phyloP scores from a whole-genome alignment of 164 flowering plant genomes.

The Piper longum region DNA sequence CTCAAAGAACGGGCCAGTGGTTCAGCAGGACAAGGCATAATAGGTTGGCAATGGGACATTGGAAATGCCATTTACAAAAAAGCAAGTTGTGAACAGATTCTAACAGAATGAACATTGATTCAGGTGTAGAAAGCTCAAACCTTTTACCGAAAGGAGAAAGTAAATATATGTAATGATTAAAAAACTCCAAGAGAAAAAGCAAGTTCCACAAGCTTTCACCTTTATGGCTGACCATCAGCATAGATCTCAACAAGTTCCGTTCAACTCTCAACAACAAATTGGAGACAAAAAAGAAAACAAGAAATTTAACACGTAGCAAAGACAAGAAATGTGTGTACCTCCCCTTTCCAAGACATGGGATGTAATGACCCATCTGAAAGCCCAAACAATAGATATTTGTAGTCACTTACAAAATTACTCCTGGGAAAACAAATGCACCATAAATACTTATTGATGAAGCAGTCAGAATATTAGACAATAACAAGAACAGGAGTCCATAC shows the following conservation, averaged over 20 bases:
- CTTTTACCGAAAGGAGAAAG: neutral
- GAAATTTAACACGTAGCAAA: neutral
- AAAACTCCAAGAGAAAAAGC: neutral
- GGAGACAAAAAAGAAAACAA: neutral
- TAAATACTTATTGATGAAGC: neutral
- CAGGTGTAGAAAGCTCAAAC: neutral
- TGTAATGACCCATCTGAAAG: slow-evolving; percentile 79
- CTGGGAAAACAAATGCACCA: slow-evolving; percentile 22
- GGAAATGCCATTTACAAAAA: neutral
- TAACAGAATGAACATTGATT: neutral
- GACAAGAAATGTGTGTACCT: slow-evolving; percentile 34
- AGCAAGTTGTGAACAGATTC: neutral
- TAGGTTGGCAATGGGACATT: neutral
- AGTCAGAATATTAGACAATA: neutral
- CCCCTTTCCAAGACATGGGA: slow-evolving; percentile 92
- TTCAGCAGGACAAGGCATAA: neutral
- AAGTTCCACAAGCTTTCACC: neutral
- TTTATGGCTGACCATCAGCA: neutral
- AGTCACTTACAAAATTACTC: slow-evolving; percentile 88
- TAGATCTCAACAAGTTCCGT: neutral
- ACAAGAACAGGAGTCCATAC: slow-evolving; percentile 28
- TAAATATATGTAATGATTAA: neutral
- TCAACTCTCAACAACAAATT: neutral
- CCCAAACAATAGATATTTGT: slow-evolving; percentile 66
- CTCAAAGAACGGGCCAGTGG: neutral